Conservation (phyloP, 805 yeast genomes). For the Myxozyma vanderwaltii region DNA sequence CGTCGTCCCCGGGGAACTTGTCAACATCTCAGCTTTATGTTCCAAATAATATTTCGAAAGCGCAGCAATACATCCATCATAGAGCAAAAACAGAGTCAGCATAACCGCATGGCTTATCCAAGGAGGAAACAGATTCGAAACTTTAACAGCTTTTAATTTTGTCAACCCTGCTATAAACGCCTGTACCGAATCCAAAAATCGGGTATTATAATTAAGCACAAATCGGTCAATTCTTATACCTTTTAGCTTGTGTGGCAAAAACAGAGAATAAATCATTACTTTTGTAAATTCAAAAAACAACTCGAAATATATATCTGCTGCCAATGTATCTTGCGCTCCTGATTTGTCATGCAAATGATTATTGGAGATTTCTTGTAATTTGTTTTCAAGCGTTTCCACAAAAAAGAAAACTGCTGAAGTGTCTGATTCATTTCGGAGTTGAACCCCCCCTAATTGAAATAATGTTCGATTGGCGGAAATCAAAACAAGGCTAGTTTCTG, state of each 20-base stretch:
- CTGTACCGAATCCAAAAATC: constrained; percentile 15
- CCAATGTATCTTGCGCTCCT: neutral
- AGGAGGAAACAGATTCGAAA: constrained; percentile 15
- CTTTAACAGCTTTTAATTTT: constrained; percentile 3
- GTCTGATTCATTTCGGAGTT: neutral
- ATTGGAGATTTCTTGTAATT: neutral
- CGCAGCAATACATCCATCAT: constrained; percentile 11
- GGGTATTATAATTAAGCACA: neutral
- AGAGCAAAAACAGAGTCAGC: constrained; percentile 11
- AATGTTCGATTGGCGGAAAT: constrained; percentile 16
- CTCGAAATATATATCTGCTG: constrained; percentile 3
- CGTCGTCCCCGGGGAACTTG: neutral
- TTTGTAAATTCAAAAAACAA: constrained; percentile 6
- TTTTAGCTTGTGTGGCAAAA: constrained; percentile 13
- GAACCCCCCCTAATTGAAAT: constrained; percentile 5
- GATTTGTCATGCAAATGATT: neutral
- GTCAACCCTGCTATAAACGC: constrained; percentile 1
- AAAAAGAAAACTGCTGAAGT: constrained; percentile 7
- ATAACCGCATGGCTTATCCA: constrained; percentile 20
- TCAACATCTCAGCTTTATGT: neutral
- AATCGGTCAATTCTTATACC: neutral
- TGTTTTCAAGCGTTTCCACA: constrained; percentile 12
- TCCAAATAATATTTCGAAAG: neutral
- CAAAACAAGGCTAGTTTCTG: constrained; percentile 12
- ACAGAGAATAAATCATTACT: constrained; percentile 5